These are phyloP conservation scores for Penicillium brasilianum DNA, from an alignment of 2,329 filamentous ascomycete genomes.

Conservation along the genomic window DNA sequence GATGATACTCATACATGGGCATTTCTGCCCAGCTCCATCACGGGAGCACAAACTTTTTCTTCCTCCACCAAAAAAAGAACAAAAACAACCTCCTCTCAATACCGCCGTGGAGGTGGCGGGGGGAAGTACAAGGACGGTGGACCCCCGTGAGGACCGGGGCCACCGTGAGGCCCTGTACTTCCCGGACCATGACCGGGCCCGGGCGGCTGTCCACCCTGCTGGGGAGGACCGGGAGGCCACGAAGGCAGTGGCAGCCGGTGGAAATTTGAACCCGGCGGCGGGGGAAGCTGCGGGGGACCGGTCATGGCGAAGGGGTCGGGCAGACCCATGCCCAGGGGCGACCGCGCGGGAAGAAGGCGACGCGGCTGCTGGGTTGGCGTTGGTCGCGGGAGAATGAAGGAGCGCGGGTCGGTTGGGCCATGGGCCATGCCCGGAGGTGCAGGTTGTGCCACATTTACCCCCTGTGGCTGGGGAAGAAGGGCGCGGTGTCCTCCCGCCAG, in stretches of 20 bases:
- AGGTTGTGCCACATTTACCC: background rate
- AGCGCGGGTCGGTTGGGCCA: slow-evolving; percentile 40
- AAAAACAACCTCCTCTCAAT: background rate
- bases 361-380: slow-evolving; percentile 41
- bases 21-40: background rate
- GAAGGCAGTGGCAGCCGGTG: slow-evolving; percentile 37
- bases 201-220: background rate
- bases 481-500: slow-evolving; percentile 47
- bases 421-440: slow-evolving; percentile 25
- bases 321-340: slow-evolving; percentile 40
- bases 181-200: slow-evolving; percentile 5
- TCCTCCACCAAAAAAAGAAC: no score
- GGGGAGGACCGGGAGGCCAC: slow-evolving; percentile 18
- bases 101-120: slow-evolving; percentile 1
- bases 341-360: slow-evolving; percentile 45
- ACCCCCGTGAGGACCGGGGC: background rate
- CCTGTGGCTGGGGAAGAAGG: slow-evolving; percentile 36
- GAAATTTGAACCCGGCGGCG: slow-evolving; percentile 47
- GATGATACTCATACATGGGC: background rate
- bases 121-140: slow-evolving; percentile 5
- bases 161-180: slow-evolving; percentile 4
- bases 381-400: slow-evolving; percentile 32
- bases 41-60: no score
- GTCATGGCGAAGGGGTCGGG: slow-evolving; percentile 46
- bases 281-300: slow-evolving; percentile 47